These are phyloP conservation scores for Termitomyces sp. DNA, from an alignment of 768 basidiomycete species.

Conservation along the genomic window DNA sequence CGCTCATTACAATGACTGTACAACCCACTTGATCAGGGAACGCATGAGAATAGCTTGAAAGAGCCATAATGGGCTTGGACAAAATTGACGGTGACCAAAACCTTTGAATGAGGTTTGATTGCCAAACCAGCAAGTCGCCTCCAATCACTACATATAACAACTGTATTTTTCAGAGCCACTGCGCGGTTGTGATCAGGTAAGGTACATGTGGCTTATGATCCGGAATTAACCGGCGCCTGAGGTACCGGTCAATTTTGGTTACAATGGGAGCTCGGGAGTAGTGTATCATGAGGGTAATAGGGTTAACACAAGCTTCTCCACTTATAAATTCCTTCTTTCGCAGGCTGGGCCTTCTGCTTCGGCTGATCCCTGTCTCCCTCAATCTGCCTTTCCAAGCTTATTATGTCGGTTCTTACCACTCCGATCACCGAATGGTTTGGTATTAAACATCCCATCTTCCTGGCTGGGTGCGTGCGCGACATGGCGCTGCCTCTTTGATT, in stretches of 20 bases:
- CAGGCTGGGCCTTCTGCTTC: not conserved
- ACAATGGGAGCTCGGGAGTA: not conserved
- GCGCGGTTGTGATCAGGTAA: too few species aligned
- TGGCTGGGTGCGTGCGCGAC: constrained; percentile 56
- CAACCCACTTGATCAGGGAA: not conserved
- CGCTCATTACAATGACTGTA: not conserved
- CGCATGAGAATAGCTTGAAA: not conserved
- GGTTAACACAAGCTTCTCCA: not conserved
- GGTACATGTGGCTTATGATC: not conserved
- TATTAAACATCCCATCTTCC: constrained; percentile 83
- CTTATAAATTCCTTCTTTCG: constrained; percentile 6
- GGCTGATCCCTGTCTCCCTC: not conserved
- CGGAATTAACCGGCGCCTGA: not conserved
- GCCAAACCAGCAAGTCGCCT: not conserved
- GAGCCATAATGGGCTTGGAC: not conserved
- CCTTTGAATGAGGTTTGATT: not conserved
- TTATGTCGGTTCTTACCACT: constrained; percentile 66
- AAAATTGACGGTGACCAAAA: not conserved
- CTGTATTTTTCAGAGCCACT: too few species aligned
- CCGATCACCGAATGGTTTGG: constrained; percentile 87
- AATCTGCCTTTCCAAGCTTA: constrained; percentile 1
- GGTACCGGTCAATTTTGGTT: not conserved
- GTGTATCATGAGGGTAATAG: constrained; percentile 12
- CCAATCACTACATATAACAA: not conserved
- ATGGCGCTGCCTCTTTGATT: not conserved